Percentiles rank a stretch among this genome's conserved stretches.
These are phyloP conservation scores for Evansstolkia leycettana DNA, from an alignment of 495 filamentous ascomycete genomes.

Conservation along the genomic window DNA sequence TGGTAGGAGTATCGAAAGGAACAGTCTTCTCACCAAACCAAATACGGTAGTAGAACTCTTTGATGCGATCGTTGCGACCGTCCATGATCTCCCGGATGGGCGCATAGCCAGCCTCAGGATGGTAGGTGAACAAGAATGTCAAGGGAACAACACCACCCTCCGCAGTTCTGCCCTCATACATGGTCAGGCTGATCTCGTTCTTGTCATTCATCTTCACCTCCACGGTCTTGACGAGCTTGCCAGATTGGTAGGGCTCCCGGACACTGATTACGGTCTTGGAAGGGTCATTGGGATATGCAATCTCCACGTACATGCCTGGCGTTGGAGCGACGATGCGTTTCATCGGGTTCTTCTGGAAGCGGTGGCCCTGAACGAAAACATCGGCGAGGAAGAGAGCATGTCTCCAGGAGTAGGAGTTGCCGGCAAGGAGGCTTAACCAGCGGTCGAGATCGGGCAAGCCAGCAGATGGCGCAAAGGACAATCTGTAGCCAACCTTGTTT, in stretches of 20 bases:
- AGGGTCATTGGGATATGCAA: slow-evolving; percentile 65
- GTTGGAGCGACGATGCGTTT: slow-evolving; percentile 78
- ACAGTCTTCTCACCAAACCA: slow-evolving; percentile 83
- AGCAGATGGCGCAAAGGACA: slow-evolving; percentile 58
- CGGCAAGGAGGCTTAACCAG: slow-evolving; percentile 87
- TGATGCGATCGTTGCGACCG: slow-evolving; percentile 87
- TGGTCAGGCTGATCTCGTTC: slow-evolving; percentile 68
- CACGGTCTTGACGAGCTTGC: slow-evolving; percentile 69
- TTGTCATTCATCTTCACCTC: slow-evolving; percentile 64
- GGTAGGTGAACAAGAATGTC: slow-evolving; percentile 78
- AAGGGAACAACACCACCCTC: slow-evolving; percentile 66
- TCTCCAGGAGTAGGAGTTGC: slow-evolving; percentile 72
- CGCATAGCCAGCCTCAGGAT: slow-evolving; percentile 86
- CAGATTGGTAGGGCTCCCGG: slow-evolving; percentile 50
- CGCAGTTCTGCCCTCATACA: slow-evolving; percentile 84
- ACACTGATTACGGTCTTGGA: slow-evolving; percentile 70
- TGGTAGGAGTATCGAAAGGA: slow-evolving; percentile 73
- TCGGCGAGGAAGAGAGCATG: slow-evolving; percentile 97
- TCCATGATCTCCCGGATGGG: slow-evolving; percentile 94
- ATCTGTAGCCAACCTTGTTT: slow-evolving; percentile 65
- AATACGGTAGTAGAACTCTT: slow-evolving; percentile 92
- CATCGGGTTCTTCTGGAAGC: slow-evolving; percentile 94
- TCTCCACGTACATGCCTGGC: slow-evolving; percentile 78
- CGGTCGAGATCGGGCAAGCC: slow-evolving; percentile 63
- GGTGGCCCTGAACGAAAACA: slow-evolving; percentile 86